Evolutionary conservation across 805 yeast genomes (phyloP).

Genomic region (Candida nanaspora): DNA sequence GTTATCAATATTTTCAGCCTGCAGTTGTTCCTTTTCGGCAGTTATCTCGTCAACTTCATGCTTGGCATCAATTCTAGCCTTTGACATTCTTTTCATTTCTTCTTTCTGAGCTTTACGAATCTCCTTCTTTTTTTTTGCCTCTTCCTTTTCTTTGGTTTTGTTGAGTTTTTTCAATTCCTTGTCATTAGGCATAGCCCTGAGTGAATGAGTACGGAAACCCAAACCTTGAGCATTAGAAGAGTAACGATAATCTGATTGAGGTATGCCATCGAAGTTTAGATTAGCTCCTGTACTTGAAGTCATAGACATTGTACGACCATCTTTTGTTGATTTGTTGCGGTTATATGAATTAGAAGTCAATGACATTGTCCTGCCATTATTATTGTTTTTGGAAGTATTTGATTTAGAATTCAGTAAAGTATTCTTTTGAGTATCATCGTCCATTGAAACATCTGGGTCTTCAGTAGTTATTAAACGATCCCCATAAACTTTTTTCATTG

Average conservation of each 20-base stretch:
- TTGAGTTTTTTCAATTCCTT: slow-evolving; percentile 7
- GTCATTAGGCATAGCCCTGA: slow-evolving; percentile 15
- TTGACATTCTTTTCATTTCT: slow-evolving; percentile 15
- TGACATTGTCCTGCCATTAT: slow-evolving; percentile 7
- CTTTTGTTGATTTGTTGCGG: not conserved
- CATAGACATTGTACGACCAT: slow-evolving; percentile 8
- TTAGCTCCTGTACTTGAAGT: slow-evolving; percentile 5
- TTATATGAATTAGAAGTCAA: too few relatives aligned
- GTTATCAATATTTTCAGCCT: too few relatives aligned
- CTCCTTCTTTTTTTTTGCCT: slow-evolving; percentile 13
- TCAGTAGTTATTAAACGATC: slow-evolving; percentile 8
- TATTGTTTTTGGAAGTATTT: too few relatives aligned
- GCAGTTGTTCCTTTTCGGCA: too few relatives aligned
- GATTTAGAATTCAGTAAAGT: slow-evolving; percentile 15
- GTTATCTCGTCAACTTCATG: too few relatives aligned
- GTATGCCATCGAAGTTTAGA: not conserved
- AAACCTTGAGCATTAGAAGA: slow-evolving; percentile 21
- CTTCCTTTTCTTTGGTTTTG: slow-evolving; percentile 12
- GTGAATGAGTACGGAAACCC: slow-evolving; percentile 23
- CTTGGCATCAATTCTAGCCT: slow-evolving; percentile 17
- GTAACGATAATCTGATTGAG: slow-evolving; percentile 5
- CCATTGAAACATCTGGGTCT: slow-evolving; percentile 9
- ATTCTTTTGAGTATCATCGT: slow-evolving; percentile 20
- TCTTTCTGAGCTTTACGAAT: slow-evolving; percentile 16
- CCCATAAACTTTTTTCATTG: slow-evolving; percentile 51